Percentiles rank a stretch among this genome's conserved stretches.
Conservation (phyloP, 345 rosid species). For the Aethionema arabicum region DNA sequence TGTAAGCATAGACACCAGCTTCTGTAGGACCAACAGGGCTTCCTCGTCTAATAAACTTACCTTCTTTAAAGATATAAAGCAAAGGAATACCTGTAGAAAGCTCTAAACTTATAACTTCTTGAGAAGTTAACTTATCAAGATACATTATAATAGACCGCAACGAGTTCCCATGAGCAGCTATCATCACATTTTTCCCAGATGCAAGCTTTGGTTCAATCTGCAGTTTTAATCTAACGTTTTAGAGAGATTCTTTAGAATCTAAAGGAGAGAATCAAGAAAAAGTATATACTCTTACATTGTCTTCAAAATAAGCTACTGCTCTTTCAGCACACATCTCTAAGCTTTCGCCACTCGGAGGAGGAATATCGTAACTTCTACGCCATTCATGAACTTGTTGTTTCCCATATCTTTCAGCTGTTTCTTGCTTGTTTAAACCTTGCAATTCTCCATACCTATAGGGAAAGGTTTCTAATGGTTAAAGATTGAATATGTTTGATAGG, state of each 20-base stretch:
- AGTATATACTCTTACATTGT: conserved; percentile 26
- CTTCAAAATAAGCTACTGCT: conserved; percentile 53
- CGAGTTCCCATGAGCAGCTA: conserved; percentile 97
- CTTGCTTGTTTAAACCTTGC: conserved; percentile 94
- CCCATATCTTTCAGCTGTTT: conserved; percentile 93
- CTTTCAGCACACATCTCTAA: conserved; percentile 98
- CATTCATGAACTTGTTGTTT: conserved; percentile 91
- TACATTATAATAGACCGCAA: conserved; percentile 94
- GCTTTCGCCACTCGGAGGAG: conserved; percentile 98
- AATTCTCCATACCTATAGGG: conserved; percentile 82
- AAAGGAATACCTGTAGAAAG: conserved; percentile 91
- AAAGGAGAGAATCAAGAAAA: conserved; percentile 9
- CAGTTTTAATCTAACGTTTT: neutral
- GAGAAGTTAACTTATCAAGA: conserved; percentile 91
- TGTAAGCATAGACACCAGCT: conserved; percentile 95
- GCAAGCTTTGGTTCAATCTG: conserved; percentile 90
- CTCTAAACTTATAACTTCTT: conserved; percentile 89
- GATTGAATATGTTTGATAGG: neutral
- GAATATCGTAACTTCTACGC: conserved; percentile 95
- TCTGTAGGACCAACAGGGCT: conserved; percentile 87
- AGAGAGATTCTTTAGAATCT: neutral
- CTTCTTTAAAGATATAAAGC: conserved; percentile 89
- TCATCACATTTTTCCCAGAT: conserved; percentile 80
- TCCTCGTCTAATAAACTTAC: conserved; percentile 85
- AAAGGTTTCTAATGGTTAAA: conserved; percentile 1